Conservation (phyloP, 441 rosid species). For the Isatis lusitanica region DNA sequence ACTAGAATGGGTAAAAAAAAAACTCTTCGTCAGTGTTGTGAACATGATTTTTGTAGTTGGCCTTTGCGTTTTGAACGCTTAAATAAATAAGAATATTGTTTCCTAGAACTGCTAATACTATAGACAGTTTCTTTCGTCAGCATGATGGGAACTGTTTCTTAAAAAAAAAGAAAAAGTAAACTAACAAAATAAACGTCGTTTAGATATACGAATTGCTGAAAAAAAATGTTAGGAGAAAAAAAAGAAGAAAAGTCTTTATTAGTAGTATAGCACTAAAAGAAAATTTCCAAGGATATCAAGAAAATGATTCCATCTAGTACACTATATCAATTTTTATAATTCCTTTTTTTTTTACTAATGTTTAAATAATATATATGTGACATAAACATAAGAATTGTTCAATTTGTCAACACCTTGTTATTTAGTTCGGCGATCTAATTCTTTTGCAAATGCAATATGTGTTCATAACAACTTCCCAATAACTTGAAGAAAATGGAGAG, state of each 20-base stretch:
- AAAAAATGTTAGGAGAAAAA: background rate
- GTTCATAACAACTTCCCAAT: slow-evolving; percentile 13
- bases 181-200: background rate
- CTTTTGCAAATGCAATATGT: slow-evolving; percentile 2
- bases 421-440: background rate
- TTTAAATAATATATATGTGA: slow-evolving; percentile 12
- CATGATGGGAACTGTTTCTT: background rate
- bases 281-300: background rate
- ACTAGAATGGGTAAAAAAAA: background rate
- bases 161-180: background rate
- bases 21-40: background rate
- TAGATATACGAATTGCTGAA: background rate
- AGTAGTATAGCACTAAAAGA: slow-evolving; percentile 3
- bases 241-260: background rate
- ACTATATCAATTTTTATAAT: slow-evolving; percentile 5
- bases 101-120: background rate
- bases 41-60: slow-evolving; percentile 1
- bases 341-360: too few relatives aligned
- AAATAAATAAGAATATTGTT: background rate
- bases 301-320: slow-evolving; percentile 10
- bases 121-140: background rate
- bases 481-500: slow-evolving; percentile 12
- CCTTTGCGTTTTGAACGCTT: background rate
- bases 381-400: slow-evolving; percentile 22
- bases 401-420: slow-evolving; percentile 19